Conservation (phyloP, 352 stramenopile species). For the Phytophthora idaei region DNA sequence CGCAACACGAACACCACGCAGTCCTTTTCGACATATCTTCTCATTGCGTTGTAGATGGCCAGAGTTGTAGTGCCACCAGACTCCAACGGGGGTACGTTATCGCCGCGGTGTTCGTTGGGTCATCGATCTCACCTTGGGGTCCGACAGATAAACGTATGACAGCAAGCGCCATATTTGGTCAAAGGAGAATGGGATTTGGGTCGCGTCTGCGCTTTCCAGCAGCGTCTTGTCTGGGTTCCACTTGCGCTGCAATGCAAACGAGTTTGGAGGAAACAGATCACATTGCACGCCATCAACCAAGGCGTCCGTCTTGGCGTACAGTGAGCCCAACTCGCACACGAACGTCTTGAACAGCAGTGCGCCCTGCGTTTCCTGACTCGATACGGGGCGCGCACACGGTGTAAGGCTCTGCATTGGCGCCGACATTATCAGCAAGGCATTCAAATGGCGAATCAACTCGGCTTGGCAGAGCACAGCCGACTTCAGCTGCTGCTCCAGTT, state of each 20-base stretch:
- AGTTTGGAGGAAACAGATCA: not conserved
- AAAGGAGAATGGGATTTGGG: slow-evolving; percentile 4
- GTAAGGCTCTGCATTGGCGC: not conserved
- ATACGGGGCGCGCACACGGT: not conserved
- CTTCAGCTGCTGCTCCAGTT: slow-evolving; percentile 20
- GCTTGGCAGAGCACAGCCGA: slow-evolving; percentile 4
- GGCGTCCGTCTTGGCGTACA: slow-evolving; percentile 24
- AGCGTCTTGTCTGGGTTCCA: slow-evolving; percentile 1
- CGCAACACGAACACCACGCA: slow-evolving; percentile 65
- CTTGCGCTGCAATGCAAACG: not conserved
- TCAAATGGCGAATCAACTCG: slow-evolving; percentile 15
- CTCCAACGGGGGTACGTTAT: slow-evolving; percentile 2
- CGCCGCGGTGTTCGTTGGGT: slow-evolving; percentile 13
- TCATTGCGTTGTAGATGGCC: slow-evolving; percentile 29
- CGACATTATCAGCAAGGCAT: not conserved
- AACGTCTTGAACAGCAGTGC: slow-evolving; percentile 24
- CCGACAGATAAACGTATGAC: slow-evolving; percentile 1
- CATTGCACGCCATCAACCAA: slow-evolving; percentile 3
- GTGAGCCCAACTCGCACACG: slow-evolving; percentile 23
- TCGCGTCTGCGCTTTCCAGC: slow-evolving; percentile 13
- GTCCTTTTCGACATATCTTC: slow-evolving; percentile 41
- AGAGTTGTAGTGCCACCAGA: not conserved
- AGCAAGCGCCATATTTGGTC: slow-evolving; percentile 5
- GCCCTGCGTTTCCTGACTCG: not conserved
- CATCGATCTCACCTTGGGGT: slow-evolving; percentile 5